Conservation (phyloP, 441 rosid species). For the Populus hybrid region DNA sequence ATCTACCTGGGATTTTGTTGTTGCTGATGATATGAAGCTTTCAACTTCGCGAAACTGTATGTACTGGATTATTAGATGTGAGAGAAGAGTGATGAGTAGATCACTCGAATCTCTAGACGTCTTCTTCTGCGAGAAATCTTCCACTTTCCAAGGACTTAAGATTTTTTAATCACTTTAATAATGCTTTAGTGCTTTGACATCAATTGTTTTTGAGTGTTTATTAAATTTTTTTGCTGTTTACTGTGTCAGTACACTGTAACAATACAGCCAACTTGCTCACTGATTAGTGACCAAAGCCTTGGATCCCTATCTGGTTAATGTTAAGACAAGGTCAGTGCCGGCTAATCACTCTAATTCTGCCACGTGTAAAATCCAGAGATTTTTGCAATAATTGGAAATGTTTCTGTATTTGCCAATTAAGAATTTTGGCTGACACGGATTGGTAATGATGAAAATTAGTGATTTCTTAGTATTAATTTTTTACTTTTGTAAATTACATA, state of each 20-base stretch:
- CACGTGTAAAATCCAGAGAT: neutral
- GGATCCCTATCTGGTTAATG: slow-evolving; percentile 10
- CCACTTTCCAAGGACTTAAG: slow-evolving; percentile 40
- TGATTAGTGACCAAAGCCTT: neutral
- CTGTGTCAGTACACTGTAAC: slow-evolving; percentile 26
- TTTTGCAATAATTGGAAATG: neutral
- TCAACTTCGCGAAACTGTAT: neutral
- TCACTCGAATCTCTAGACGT: slow-evolving; percentile 38
- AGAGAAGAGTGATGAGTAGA: slow-evolving; percentile 12
- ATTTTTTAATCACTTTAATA: slow-evolving; percentile 28
- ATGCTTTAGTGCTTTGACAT: slow-evolving; percentile 28
- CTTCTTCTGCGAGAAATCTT: slow-evolving; percentile 32
- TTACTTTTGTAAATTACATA: neutral
- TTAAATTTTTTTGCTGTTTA: slow-evolving; percentile 12
- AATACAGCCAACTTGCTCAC: slow-evolving; percentile 24
- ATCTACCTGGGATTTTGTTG: slow-evolving; percentile 21
- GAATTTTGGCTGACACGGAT: neutral
- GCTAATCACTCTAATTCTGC: neutral
- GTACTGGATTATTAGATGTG: neutral
- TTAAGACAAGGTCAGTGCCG: neutral
- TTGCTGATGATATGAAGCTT: slow-evolving; percentile 9
- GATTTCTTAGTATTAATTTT: too few species aligned
- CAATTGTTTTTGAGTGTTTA: slow-evolving; percentile 12
- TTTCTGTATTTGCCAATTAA: neutral
- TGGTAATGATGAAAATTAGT: too few species aligned